Percentiles rank a stretch among this genome's conserved stretches.
These are phyloP conservation scores for Rhinocladiella mackenziei DNA, from an alignment of 2,329 filamentous ascomycete species.

Conservation along the genomic window DNA sequence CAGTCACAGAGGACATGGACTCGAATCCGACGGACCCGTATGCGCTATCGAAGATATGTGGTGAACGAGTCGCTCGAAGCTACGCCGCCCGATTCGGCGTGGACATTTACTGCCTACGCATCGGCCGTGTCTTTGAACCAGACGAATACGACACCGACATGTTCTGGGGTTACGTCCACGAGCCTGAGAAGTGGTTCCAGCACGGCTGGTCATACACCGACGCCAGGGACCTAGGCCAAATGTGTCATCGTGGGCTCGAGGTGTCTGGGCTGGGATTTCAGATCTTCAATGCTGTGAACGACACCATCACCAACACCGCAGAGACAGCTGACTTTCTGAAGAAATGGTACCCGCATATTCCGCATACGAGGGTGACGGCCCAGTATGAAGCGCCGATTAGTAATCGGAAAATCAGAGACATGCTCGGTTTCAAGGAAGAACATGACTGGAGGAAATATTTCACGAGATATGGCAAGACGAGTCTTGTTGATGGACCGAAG, in stretches of 20 bases:
- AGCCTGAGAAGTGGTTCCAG: slow-evolving; percentile 50
- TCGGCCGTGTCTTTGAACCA: slow-evolving; percentile 59
- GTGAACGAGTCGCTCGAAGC: slow-evolving; percentile 52
- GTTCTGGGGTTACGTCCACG: slow-evolving; percentile 50
- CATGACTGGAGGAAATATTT: slow-evolving; percentile 53
- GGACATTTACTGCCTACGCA: slow-evolving; percentile 59
- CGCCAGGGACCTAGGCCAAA: slow-evolving; percentile 57
- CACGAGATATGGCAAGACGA: background rate
- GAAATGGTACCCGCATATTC: slow-evolving; percentile 46
- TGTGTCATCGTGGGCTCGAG: slow-evolving; percentile 52
- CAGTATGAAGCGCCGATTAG: slow-evolving; percentile 57
- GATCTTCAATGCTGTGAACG: slow-evolving; percentile 61
- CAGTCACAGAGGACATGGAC: slow-evolving; percentile 56
- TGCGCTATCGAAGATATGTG: slow-evolving; percentile 56
- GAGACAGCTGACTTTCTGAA: slow-evolving; percentile 52
- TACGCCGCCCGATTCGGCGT: slow-evolving; percentile 53
- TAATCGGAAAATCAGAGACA: slow-evolving; percentile 56
- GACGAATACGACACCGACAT: slow-evolving; percentile 53
- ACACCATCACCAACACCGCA: slow-evolving; percentile 53
- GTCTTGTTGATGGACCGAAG: no score
- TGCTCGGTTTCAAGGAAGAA: slow-evolving; percentile 56
- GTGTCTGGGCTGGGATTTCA: slow-evolving; percentile 57
- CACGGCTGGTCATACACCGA: slow-evolving; percentile 64
- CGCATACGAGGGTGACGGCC: slow-evolving; percentile 53
- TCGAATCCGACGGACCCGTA: slow-evolving; percentile 59